A percentile compares a stretch with the other conserved stretches of the same genome.
These are phyloP conservation scores for Cornus kousa DNA, from an alignment of 148 eudicot genomes.

Conservation along the genomic window DNA sequence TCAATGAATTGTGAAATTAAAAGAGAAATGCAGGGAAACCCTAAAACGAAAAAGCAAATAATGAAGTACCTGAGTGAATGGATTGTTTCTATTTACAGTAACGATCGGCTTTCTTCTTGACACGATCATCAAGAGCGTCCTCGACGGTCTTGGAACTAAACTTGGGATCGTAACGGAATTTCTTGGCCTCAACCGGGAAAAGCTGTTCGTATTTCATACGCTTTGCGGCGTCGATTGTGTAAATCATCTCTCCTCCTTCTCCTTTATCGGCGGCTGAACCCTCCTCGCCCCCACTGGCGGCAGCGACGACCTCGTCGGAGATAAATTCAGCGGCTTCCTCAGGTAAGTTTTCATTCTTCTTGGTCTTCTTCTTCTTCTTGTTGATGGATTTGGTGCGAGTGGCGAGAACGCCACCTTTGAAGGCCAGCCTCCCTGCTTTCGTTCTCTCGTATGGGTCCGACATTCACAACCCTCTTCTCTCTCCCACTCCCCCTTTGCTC, in stretches of 20 bases:
- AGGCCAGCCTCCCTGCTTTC: slow-evolving; percentile 67
- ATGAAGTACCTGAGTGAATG: background rate
- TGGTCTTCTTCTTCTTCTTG: slow-evolving; percentile 64
- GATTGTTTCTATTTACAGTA: slow-evolving; percentile 63
- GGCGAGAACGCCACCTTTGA: slow-evolving; percentile 82
- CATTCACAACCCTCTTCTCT: slow-evolving; percentile 31
- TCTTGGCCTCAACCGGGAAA: slow-evolving; percentile 87
- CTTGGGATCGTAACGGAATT: slow-evolving; percentile 73
- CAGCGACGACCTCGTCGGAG: slow-evolving; percentile 17
- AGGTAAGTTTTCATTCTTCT: slow-evolving; percentile 18
- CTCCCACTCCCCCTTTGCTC: background rate
- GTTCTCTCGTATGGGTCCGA: slow-evolving; percentile 67
- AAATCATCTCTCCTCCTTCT: slow-evolving; percentile 35
- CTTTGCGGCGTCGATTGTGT: slow-evolving; percentile 86
- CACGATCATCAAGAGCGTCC: slow-evolving; percentile 84
- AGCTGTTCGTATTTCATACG: slow-evolving; percentile 83
- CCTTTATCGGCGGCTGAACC: background rate
- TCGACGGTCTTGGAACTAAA: slow-evolving; percentile 56
- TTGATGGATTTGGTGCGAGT: slow-evolving; percentile 47
- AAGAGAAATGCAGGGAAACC: too few relatives aligned
- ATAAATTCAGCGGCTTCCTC: slow-evolving; percentile 17
- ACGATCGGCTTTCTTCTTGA: slow-evolving; percentile 97
- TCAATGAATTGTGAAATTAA: too few relatives aligned
- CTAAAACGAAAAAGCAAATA: too few relatives aligned
- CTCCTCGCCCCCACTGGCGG: slow-evolving; percentile 2